These are phyloP conservation scores for Evernia prunastri DNA, from an alignment of 495 filamentous ascomycete genomes.

Conservation along the genomic window DNA sequence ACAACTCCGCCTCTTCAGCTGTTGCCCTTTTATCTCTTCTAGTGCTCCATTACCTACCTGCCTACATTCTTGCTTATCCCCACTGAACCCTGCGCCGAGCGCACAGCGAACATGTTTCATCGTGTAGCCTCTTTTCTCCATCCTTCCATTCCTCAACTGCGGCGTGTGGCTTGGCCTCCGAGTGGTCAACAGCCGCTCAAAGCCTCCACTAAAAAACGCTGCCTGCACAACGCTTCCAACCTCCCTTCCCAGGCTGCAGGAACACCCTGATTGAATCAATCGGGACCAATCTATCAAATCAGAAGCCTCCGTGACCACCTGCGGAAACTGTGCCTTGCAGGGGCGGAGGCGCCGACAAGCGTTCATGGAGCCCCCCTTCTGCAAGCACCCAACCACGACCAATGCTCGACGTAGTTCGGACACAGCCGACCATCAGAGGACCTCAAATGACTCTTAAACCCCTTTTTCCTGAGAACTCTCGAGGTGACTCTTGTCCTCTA, in stretches of 20 bases:
- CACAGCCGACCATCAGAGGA: neutral
- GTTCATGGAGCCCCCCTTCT: no score
- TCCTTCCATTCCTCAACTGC: neutral
- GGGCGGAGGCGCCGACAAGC: neutral
- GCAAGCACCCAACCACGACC: conserved; percentile 1
- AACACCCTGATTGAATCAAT: neutral
- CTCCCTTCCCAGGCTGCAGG: neutral
- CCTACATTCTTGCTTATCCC: no score
- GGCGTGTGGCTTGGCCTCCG: neutral
- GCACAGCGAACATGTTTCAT: neutral
- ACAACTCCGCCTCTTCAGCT: conserved; percentile 4
- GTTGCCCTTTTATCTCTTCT: neutral
- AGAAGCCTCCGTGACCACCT: neutral
- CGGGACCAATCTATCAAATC: neutral
- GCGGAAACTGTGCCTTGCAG: neutral
- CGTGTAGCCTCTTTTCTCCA: neutral
- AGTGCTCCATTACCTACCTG: neutral
- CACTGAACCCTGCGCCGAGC: neutral
- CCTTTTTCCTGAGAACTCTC: neutral
- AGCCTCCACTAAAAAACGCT: neutral
- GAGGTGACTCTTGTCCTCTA: neutral
- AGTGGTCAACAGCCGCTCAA: neutral
- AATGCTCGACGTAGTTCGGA: neutral
- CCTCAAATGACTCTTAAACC: conserved; percentile 8
- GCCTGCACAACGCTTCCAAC: neutral